Conservation (phyloP, 305 asterid species). For the Fraxinus floribunda region DNA sequence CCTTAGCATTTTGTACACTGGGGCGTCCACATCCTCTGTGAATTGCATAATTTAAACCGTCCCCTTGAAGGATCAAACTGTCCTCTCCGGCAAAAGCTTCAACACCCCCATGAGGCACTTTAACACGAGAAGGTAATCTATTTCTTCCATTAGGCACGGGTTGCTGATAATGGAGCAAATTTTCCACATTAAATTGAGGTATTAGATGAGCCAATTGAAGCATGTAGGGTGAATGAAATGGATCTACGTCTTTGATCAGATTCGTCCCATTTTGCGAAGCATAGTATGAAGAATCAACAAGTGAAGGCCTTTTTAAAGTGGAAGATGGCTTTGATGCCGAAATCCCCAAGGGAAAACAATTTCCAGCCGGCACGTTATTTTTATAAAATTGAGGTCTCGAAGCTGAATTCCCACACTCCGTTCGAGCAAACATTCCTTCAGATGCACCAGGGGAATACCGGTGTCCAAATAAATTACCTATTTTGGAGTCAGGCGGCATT, state of each 20-base stretch:
- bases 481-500: slow-evolving; percentile 37
- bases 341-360: slow-evolving; percentile 37
- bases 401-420: slow-evolving; percentile 29
- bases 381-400: slow-evolving; percentile 35
- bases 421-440: slow-evolving; percentile 31
- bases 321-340: slow-evolving; percentile 30
- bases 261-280: slow-evolving; percentile 32
- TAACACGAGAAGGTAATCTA: slow-evolving; percentile 30
- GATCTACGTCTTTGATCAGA: slow-evolving; percentile 31
- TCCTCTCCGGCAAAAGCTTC: slow-evolving; percentile 44
- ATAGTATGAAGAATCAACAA: slow-evolving; percentile 28
- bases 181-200: slow-evolving; percentile 34
- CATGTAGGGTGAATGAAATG: slow-evolving; percentile 31
- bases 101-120: slow-evolving; percentile 39
- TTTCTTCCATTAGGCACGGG: slow-evolving; percentile 32
- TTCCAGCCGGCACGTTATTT: slow-evolving; percentile 25
- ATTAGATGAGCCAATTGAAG: slow-evolving; percentile 31
- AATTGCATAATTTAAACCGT: slow-evolving; percentile 33
- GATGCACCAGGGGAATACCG: slow-evolving; percentile 28
- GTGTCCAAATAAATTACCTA: slow-evolving; percentile 32
- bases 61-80: slow-evolving; percentile 54
- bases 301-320: slow-evolving; percentile 32
- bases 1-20: slow-evolving; percentile 29
- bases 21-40: slow-evolving; percentile 33
- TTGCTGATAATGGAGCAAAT: slow-evolving; percentile 30